These are phyloP conservation scores for Oidium heveae DNA, from an alignment of 2,329 filamentous ascomycete genomes.

Conservation along the genomic window DNA sequence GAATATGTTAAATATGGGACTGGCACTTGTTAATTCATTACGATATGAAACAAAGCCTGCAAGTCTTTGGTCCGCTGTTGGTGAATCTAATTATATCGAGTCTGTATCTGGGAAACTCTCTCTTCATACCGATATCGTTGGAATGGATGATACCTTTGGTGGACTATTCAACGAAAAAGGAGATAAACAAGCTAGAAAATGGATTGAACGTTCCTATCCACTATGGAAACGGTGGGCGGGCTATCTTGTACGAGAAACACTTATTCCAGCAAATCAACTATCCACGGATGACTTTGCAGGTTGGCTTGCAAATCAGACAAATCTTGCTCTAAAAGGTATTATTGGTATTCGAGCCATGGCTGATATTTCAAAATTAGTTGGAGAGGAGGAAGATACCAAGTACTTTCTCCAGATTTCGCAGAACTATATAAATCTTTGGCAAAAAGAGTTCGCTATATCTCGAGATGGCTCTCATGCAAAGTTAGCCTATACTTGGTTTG, in stretches of 20 bases:
- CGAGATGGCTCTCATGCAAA: constrained; percentile 42
- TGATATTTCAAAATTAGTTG: constrained; percentile 32
- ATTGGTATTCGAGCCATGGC: constrained; percentile 58
- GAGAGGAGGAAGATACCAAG: constrained; percentile 27
- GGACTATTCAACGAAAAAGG: constrained; percentile 23
- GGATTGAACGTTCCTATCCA: constrained; percentile 33
- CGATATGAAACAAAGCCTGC: constrained; percentile 32
- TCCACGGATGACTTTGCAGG: constrained; percentile 49
- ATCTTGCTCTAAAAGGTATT: constrained; percentile 53
- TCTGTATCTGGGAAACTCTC: constrained; percentile 9
- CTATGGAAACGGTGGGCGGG: constrained; percentile 47
- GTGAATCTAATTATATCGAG: constrained; percentile 9
- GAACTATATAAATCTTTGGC: constrained; percentile 38
- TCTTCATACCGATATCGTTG: constrained; percentile 20
- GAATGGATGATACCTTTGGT: constrained; percentile 37
- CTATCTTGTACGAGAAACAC: constrained; percentile 37
- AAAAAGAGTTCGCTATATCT: constrained; percentile 32
- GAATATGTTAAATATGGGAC: constrained; percentile 45
- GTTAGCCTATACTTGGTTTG: constrained; percentile 47
- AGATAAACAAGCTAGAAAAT: constrained; percentile 30
- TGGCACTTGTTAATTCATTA: constrained; percentile 52
- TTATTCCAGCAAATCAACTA: constrained; percentile 40
- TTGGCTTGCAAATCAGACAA: constrained; percentile 42
- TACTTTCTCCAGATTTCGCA: constrained; percentile 36
- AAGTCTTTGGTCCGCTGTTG: constrained; percentile 29